Evolutionary conservation across 2,329 filamentous ascomycete species (phyloP).

Genomic region (Diaporthe vexans): DNA sequence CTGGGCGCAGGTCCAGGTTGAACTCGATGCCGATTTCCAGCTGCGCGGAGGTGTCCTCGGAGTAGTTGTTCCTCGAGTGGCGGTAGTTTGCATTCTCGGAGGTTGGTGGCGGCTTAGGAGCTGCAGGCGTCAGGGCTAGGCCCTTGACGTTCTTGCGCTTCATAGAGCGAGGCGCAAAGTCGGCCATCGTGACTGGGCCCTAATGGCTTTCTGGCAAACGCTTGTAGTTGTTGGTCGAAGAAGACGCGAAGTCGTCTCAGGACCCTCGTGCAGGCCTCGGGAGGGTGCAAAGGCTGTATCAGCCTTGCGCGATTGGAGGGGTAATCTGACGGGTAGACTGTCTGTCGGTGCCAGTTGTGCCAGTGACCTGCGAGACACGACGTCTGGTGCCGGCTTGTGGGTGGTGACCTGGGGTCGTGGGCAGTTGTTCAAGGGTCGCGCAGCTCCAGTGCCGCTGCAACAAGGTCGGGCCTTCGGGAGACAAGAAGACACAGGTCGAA

Average conservation of each 20-base stretch:
- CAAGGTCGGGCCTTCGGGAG: neutral
- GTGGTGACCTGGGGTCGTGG: neutral
- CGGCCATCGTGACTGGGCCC: conserved; percentile 65
- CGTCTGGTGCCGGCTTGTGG: neutral
- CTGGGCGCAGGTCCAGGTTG: conserved; percentile 89
- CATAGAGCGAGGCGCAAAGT: conserved; percentile 83
- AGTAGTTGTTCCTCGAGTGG: conserved; percentile 68
- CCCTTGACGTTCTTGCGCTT: conserved; percentile 99
- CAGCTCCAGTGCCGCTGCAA: conserved; percentile 17
- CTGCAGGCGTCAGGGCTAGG: conserved; percentile 85
- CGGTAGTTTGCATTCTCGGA: conserved; percentile 78
- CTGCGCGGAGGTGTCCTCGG: conserved; percentile 71
- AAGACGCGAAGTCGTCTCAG: conserved; percentile 19
- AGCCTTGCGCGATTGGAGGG: conserved; percentile 29
- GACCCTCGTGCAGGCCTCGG: conserved; percentile 4
- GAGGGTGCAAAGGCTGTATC: conserved; percentile 29
- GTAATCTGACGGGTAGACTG: conserved; percentile 9
- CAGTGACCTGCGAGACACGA: conserved; percentile 13
- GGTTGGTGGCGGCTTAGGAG: conserved; percentile 79
- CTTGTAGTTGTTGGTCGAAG: neutral
- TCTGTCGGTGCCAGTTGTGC: conserved; percentile 14
- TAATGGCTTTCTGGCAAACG: neutral
- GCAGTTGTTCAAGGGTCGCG: neutral
- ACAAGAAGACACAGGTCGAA: neutral
- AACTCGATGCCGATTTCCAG: conserved; percentile 98